phyloP scores from a whole-genome alignment of 176 grass and related monocot genomes.

The Bothriochloa decipiens region DNA sequence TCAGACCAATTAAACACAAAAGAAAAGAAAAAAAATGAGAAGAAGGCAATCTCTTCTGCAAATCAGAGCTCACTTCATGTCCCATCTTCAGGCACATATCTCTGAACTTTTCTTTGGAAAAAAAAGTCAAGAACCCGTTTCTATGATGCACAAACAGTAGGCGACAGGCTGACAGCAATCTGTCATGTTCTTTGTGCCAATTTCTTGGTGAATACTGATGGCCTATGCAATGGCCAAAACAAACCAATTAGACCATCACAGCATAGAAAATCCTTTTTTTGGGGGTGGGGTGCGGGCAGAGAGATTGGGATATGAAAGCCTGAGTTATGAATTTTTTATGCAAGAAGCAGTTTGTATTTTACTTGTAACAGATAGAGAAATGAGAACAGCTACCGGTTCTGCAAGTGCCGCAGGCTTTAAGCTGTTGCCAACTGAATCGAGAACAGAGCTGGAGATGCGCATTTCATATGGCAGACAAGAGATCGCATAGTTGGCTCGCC shows the following conservation, averaged over 20 bases:
- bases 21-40: too few species aligned
- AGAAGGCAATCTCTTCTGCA: not conserved
- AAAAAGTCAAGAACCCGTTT: too few species aligned
- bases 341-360: not conserved
- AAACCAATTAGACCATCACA: not conserved
- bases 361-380: not conserved
- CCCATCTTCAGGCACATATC: not conserved
- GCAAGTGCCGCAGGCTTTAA: conserved; percentile 23
- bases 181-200: too few species aligned
- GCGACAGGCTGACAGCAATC: too few species aligned
- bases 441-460: not conserved
- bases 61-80: conserved; percentile 12
- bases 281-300: too few species aligned
- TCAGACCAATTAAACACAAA: too few species aligned
- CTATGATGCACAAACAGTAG: too few species aligned
- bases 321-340: not conserved
- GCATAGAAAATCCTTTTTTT: not conserved
- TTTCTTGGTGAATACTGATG: not conserved
- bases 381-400: conserved; percentile 11
- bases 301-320: not conserved
- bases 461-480: not conserved
- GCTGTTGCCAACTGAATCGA: conserved; percentile 41
- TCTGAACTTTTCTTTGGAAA: not conserved
- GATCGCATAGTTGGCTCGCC: conserved; percentile 7
- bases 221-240: not conserved